Percentiles rank a stretch among this genome's conserved stretches.
Evolutionary conservation across 345 rosid genomes (phyloP).

Genomic region (Brassica nigra): DNA sequence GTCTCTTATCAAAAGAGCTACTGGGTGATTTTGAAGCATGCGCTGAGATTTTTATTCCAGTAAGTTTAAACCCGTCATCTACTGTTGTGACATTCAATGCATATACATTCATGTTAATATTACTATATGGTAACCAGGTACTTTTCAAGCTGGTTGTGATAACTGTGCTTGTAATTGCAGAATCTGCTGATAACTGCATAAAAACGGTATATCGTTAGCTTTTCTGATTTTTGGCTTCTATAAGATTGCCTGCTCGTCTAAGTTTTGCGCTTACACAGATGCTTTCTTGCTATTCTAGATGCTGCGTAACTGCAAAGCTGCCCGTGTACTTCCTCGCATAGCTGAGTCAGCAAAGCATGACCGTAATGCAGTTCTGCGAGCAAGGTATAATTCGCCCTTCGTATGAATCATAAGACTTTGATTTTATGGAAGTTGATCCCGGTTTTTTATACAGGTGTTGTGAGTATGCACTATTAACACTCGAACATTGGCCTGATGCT

Average conservation of each 20-base stretch:
- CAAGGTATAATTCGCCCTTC: conserved; percentile 56
- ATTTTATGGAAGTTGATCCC: conserved; percentile 22
- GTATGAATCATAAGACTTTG: conserved; percentile 7
- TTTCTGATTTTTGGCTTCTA: conserved; percentile 8
- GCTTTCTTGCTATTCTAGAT: conserved; percentile 57
- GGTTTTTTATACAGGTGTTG: conserved; percentile 66
- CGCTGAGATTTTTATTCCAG: conserved; percentile 93
- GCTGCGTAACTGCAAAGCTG: conserved; percentile 94
- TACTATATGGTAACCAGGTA: conserved; percentile 68
- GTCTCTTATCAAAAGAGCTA: conserved; percentile 92
- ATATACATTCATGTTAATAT: conserved; percentile 36
- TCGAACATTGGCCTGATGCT: conserved; percentile 98
- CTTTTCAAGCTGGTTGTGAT: conserved; percentile 99
- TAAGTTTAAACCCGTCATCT: conserved; percentile 47
- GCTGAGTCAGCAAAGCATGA: conserved; percentile 93
- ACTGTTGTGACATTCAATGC: conserved; percentile 24
- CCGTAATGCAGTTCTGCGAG: conserved; percentile 83
- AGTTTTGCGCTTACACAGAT: conserved; percentile 41
- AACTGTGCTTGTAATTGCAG: conserved; percentile 99
- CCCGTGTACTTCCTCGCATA: conserved; percentile 91
- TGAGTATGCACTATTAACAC: conserved; percentile 89
- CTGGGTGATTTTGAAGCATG: conserved; percentile 96
- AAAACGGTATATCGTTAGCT: conserved; percentile 64
- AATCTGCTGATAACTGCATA: conserved; percentile 98
- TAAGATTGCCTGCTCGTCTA: conserved; percentile 21